These are phyloP conservation scores for Samsoniella hepiali DNA, from an alignment of 2,329 filamentous ascomycete species.

Conservation along the genomic window DNA sequence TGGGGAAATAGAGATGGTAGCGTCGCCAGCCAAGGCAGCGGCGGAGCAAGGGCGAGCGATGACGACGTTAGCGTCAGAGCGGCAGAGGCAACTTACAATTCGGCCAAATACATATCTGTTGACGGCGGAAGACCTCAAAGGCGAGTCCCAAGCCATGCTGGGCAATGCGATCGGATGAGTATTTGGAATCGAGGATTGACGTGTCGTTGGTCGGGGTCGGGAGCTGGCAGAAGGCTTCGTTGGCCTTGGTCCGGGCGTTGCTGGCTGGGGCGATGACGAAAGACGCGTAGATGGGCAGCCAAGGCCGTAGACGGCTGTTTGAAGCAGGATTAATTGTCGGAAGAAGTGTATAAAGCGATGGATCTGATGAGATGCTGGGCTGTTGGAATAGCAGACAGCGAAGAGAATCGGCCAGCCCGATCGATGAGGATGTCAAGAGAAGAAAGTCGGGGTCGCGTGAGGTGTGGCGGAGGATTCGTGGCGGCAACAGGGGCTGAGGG, in stretches of 20 bases:
- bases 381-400: background rate
- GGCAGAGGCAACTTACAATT: slow-evolving; percentile 55
- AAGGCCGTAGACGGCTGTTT: background rate
- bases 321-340: background rate
- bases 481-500: background rate
- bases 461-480: slow-evolving; percentile 11
- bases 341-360: background rate
- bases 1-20: slow-evolving; percentile 7
- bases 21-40: slow-evolving; percentile 1
- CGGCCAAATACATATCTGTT: slow-evolving; percentile 70
- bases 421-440: slow-evolving; percentile 1
- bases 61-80: slow-evolving; percentile 5
- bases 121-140: slow-evolving; percentile 4
- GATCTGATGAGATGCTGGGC: background rate
- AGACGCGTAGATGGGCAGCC: background rate
- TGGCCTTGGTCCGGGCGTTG: background rate
- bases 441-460: slow-evolving; percentile 13
- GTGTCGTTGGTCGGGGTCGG: background rate
- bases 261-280: slow-evolving; percentile 1
- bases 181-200: background rate
- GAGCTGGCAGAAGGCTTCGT: background rate
- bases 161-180: background rate
- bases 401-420: background rate
- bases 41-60: slow-evolving; percentile 4
- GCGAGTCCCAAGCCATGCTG: slow-evolving; percentile 15